A percentile compares a stretch with the other conserved stretches of the same genome.
These are phyloP conservation scores for Zygotorulaspora mrakii DNA, from an alignment of 1,139 yeast genomes.

Conservation along the genomic window DNA sequence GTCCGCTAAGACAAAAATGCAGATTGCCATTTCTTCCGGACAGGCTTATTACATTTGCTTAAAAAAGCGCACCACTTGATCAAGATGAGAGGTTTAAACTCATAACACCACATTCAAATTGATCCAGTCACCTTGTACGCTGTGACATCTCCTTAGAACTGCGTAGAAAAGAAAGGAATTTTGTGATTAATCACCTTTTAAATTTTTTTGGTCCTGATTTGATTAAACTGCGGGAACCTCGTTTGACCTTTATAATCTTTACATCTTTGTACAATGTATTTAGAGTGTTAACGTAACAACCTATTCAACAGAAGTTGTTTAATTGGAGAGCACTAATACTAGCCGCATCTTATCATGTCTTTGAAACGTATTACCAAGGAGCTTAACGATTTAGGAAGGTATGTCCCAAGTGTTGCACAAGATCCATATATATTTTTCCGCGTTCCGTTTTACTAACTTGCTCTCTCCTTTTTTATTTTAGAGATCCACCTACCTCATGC, in stretches of 20 bases:
- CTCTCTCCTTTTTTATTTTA: constrained; percentile 28
- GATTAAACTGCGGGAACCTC: neutral
- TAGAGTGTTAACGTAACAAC: neutral
- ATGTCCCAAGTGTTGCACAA: constrained; percentile 39
- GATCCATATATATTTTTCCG: neutral
- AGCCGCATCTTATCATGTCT: too few relatives aligned
- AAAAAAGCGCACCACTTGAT: too few relatives aligned
- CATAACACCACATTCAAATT: neutral
- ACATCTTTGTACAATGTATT: neutral
- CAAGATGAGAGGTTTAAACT: neutral
- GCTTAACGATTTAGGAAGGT: constrained; percentile 90
- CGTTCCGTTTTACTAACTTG: constrained; percentile 4
- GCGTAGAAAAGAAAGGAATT: constrained; percentile 6
- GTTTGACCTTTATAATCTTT: constrained; percentile 1
- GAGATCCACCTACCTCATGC: constrained; percentile 99
- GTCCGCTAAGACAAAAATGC: too few relatives aligned
- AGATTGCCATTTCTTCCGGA: too few relatives aligned
- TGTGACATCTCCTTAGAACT: neutral
- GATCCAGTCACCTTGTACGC: constrained; percentile 1
- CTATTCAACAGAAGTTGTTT: too few relatives aligned
- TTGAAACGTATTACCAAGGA: constrained; percentile 94
- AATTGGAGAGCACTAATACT: too few relatives aligned
- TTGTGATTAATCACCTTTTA: constrained; percentile 4
- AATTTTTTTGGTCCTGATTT: constrained; percentile 4
- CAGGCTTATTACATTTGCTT: too few relatives aligned